Base-by-base conservation (phyloP, 1,139 yeast species). In the Protomyces macrosporus region DNA sequence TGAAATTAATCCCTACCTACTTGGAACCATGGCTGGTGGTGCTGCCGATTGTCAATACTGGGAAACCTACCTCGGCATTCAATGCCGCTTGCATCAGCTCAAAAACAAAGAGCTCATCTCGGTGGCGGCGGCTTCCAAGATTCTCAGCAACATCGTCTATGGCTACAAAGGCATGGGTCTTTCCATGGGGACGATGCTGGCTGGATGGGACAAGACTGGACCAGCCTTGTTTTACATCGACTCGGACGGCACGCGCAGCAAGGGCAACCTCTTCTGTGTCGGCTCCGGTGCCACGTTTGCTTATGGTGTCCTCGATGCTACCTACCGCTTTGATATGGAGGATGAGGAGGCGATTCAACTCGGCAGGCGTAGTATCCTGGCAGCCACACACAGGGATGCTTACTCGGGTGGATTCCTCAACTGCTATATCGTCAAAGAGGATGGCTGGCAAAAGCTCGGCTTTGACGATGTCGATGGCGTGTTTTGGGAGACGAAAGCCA, bases 1-100 rank as follows among this genome's bases (percentile, higher is more conserved):
- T 74, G 93, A 93, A 75, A 93, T 93, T 77, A 95, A 95, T 76
- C 97, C 98, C 73, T 65, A 57, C 64, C 78, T 93, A 70, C 82
- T 93, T 71, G 99, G 99, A 69, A 93, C 99, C 39, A 86, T 93
- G 97, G 99, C 99, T 45, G 99, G 99, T 77, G 98, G 98, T 79
- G 99, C 99, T 60, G 98, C 98, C 35, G 99, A 93, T 78, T 93
- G 99, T 81, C 98, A 95, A 76, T 95, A 82, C 77, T 93, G 99
- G 99, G 98, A 93, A 78, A 90, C 97, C 36, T 93, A 98, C 98
- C 82, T 93, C 68, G 98, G 98, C 69, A 81, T 96, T 30, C 98
- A 93, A 77, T 93, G 98, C 79, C 83, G 99, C 73, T 79, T 93
- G 71, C 96, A 91, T 75, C 98, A 93, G 76, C 82, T 93, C 72